Base-by-base conservation (phyloP, 164 flowering plant genomes). In the Vitis rupestris region DNA sequence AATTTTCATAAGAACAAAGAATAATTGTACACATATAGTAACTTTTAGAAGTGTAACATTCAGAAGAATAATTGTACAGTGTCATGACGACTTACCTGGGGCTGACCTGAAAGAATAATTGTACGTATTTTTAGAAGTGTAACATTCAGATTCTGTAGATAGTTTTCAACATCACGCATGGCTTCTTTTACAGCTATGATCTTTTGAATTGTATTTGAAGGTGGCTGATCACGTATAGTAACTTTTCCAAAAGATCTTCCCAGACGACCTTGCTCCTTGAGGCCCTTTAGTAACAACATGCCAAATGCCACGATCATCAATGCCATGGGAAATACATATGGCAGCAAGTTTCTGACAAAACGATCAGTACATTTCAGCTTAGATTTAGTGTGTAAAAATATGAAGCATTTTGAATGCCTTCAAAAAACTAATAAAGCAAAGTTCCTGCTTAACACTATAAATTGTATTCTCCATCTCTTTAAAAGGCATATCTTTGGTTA, bases 161-260 rank as follows among this genome's bases (percentile, higher is more conserved):
- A 84, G 52, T 70, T 83, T 80, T 95, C 99, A 70, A 93, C 68
- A 61, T 90, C 94, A 17, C 80, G 88, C 91, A 95, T 86, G 63
- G 98, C 98, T 73, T 90, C 82, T 81, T 90, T 95, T 13, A 95
- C 72, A 49, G 98, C 99, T 66, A 95, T 82, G 66, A 95, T 87
- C 82, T 88, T 90, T 74, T 95, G 92, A 65, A 95, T 85, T 57
- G 99, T 95, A 75, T 90, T 95, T 57, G 99, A 92, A 60, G 98
- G 91, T 70, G 97, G 98, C 73, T 95, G 99, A 84, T 95, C 98
- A 63, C 79, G 84, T 48, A 95, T 91, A 0, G 89, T 90, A 64
- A 95, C 87, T 76, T 77, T 85, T 48, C 98, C 99, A 72, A 95
- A 93, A 48, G 80, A 86, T 80, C 98, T 83, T 68, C 98, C 97